These are phyloP conservation scores for Euphrasia arctica DNA, from an alignment of 305 asterid species.

Conservation along the genomic window DNA sequence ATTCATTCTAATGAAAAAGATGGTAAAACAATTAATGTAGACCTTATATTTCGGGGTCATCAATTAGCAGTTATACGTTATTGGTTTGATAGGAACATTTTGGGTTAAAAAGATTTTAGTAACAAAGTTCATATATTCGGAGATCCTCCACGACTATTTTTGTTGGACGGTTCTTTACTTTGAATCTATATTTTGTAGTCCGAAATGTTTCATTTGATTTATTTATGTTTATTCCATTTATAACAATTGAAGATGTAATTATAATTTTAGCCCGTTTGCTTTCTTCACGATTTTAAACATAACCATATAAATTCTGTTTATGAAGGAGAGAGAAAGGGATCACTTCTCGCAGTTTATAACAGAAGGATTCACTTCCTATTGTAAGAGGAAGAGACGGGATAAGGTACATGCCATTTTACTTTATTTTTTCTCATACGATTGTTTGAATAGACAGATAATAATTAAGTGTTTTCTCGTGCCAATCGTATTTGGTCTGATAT, in stretches of 20 bases:
- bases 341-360: slow-evolving; percentile 97
- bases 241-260: slow-evolving; percentile 2
- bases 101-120: neutral
- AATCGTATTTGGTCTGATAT: neutral
- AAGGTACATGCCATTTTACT: slow-evolving; percentile 47
- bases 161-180: too few species aligned
- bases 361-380: slow-evolving; percentile 96
- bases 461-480: too few species aligned
- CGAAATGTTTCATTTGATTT: too few species aligned
- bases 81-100: too few species aligned
- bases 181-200: too few species aligned
- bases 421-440: neutral
- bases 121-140: neutral
- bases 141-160: too few species aligned
- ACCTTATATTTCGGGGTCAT: neutral
- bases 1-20: slow-evolving; percentile 4
- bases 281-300: slow-evolving; percentile 13
- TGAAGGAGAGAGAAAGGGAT: slow-evolving; percentile 92
- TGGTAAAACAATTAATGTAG: slow-evolving; percentile 8
- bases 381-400: slow-evolving; percentile 97
- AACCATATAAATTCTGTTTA: slow-evolving; percentile 26
- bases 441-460: neutral
- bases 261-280: neutral
- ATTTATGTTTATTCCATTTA: neutral
- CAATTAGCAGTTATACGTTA: too few species aligned